Conservation (phyloP, 257 asterid genomes). For the Petunia axillaris region DNA sequence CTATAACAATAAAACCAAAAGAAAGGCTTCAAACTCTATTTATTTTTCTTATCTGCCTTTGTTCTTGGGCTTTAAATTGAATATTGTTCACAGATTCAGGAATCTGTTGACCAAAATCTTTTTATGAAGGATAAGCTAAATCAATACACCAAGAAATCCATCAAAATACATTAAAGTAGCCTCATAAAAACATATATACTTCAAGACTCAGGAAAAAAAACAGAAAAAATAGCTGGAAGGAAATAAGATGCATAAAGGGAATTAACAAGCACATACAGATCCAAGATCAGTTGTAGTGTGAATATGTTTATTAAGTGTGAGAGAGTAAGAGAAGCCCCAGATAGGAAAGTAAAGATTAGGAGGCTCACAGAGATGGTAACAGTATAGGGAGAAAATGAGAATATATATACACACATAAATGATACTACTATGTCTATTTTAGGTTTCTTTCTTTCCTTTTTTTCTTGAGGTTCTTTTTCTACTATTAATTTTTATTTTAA, state of each 20-base stretch:
- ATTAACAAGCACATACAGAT: not conserved
- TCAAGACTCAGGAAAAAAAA: not conserved
- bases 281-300: not conserved
- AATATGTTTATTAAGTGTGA: not conserved
- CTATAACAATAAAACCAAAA: not conserved
- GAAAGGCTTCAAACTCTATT: not conserved
- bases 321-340: not conserved
- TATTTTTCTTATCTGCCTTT: not conserved
- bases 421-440: not conserved
- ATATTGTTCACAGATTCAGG: slow-evolving; percentile 16
- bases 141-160: slow-evolving; percentile 3
- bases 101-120: not conserved
- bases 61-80: not conserved
- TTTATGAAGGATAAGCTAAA: slow-evolving; percentile 25
- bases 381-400: slow-evolving; percentile 16
- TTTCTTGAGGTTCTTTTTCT: not conserved
- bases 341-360: slow-evolving; percentile 14
- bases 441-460: not conserved
- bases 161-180: not conserved
- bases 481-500: not conserved
- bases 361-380: slow-evolving; percentile 28
- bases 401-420: not conserved
- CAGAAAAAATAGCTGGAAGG: not conserved
- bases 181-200: not conserved
- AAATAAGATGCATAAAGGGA: slow-evolving; percentile 1